These are phyloP conservation scores for Linnemannia schmuckeri DNA, from an alignment of 192 early-diverging fungal genomes.

Conservation along the genomic window DNA sequence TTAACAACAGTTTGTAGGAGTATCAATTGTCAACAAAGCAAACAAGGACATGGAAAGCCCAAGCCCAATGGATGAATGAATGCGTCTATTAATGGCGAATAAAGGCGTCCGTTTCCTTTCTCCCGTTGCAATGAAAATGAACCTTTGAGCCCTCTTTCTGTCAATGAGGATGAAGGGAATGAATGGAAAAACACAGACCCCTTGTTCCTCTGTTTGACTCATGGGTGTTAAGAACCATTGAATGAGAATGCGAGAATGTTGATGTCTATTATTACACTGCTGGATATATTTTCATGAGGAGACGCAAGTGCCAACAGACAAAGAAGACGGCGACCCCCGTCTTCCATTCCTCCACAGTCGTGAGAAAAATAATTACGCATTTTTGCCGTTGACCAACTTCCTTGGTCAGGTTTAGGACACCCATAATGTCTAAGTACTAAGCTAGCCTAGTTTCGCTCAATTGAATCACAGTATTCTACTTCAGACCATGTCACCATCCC, in stretches of 20 bases:
- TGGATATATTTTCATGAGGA: neutral
- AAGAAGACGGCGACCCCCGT: neutral
- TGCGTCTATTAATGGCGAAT: neutral
- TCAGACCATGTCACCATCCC: neutral
- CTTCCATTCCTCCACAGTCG: neutral
- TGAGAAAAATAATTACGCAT: neutral
- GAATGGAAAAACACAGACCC: neutral
- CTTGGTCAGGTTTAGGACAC: neutral
- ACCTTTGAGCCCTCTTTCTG: neutral
- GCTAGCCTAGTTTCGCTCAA: neutral
- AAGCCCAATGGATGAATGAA: neutral
- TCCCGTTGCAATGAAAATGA: neutral
- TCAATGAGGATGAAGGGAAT: neutral
- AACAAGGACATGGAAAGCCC: neutral
- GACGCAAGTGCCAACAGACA: neutral
- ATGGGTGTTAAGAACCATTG: neutral
- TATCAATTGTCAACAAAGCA: slow-evolving; percentile 2
- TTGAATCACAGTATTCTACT: neutral
- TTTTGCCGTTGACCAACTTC: neutral
- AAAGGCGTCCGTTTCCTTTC: neutral
- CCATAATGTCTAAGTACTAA: neutral
- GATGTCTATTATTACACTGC: neutral
- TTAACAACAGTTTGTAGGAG: neutral
- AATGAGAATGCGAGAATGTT: neutral
- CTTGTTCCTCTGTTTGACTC: neutral